Evolutionary conservation across 2,329 filamentous ascomycete species (phyloP), one percentile per base, ranked within the genome.

Genomic region (Fusarium drepaniforme): DNA sequence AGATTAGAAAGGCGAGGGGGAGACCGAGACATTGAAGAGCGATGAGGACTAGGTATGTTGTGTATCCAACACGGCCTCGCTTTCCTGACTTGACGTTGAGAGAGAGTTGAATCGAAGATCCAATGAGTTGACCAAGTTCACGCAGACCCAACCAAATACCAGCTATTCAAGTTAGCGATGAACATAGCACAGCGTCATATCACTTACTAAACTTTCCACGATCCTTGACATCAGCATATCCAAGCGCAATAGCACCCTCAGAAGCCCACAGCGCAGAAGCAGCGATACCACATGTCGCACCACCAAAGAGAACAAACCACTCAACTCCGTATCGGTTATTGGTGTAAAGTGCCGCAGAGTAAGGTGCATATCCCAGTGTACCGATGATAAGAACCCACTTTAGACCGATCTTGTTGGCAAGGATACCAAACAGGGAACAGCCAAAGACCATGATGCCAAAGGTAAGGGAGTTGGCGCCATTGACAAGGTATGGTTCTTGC

Each of bases 71-170:
- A 13, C 75, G 72, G 0, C 77, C 77, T 33, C 81, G 77, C n/a
- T 84, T 75, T 15, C 83, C 83, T 15, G 82, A 81, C 4, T 83
- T 82, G 66, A 84, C 82, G 57, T 89, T 89, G 18, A 89, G 82
- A 0, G 84, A 86, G 0, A 89, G 83, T 30, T 88, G 86, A 35
- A 89, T 88, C 0, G 87, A 85, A 3, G 86, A 83, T 3, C 87
- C 87, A 64, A 89, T 86, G 25, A 90, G 83, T 66, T 88, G 87
- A 1, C 88, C 88, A 9, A 89, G 83, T 67, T 89, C 86, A 8
- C 87, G 84, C 9, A 89, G 84, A 8, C 86, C 85, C 6, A 89
- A 85, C 88, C 87, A 89, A 40, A 89, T 88, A 3, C 86, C 86
- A 49, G 86, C 83, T 82, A 30, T 40, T 15, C 33, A 12, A n/a